Evolutionary conservation across 768 basidiomycete species (phyloP).

Genomic region (Russula lepida): DNA sequence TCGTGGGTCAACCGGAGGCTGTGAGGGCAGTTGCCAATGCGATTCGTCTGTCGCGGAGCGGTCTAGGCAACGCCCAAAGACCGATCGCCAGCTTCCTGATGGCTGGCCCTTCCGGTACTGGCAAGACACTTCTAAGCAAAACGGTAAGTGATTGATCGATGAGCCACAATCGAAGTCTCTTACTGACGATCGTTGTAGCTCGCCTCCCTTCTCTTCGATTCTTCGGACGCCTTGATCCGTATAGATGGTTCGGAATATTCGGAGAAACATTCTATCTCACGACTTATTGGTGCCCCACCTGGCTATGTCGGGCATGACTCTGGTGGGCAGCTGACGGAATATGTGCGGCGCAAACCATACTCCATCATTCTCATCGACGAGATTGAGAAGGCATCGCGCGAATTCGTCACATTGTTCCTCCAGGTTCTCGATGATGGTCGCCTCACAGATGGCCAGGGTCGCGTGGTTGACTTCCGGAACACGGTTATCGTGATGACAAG

Average conservation of each 20-base stretch:
- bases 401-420: slow-evolving; percentile 54
- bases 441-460: slow-evolving; percentile 89
- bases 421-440: slow-evolving; percentile 91
- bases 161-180: slow-evolving; percentile 1
- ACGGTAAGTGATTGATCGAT: slow-evolving; percentile 45
- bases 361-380: slow-evolving; percentile 80
- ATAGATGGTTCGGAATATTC: slow-evolving; percentile 93
- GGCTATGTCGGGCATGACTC: slow-evolving; percentile 90
- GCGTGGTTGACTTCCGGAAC: slow-evolving; percentile 79
- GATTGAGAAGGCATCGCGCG: slow-evolving; percentile 84
- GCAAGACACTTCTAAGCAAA: slow-evolving; percentile 86
- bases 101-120: slow-evolving; percentile 86
- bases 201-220: slow-evolving; percentile 83
- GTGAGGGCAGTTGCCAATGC: slow-evolving; percentile 92
- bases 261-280: slow-evolving; percentile 67
- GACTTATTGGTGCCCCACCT: slow-evolving; percentile 66
- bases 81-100: slow-evolving; percentile 93
- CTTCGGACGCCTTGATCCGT: slow-evolving; percentile 84
- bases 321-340: slow-evolving; percentile 89
- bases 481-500: slow-evolving; percentile 94
- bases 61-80: slow-evolving; percentile 78
- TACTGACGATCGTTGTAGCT: slow-evolving; percentile 41
- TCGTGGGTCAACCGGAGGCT: slow-evolving; percentile 87
- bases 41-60: slow-evolving; percentile 84
- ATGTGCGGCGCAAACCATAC: slow-evolving; percentile 86